These are phyloP conservation scores for Leccinum subtestaceum DNA, from an alignment of 768 basidiomycete species.

Conservation along the genomic window DNA sequence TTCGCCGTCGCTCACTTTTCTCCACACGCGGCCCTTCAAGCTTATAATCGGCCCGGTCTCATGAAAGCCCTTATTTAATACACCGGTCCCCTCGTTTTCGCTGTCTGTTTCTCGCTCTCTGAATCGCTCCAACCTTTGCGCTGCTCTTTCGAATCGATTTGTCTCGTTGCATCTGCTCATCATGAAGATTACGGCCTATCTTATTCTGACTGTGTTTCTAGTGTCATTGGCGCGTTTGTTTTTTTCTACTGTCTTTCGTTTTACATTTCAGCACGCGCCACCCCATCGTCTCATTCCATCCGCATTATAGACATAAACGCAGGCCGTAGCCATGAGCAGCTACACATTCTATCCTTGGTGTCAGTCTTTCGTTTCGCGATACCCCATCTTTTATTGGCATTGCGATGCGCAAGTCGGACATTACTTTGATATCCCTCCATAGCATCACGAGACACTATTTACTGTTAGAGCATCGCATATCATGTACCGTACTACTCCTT, in stretches of 20 bases:
- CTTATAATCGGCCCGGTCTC: constrained; percentile 17
- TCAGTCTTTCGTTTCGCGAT: constrained; percentile 54
- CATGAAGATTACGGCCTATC: constrained; percentile 42
- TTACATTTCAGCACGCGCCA: constrained; percentile 21
- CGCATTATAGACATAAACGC: constrained; percentile 41
- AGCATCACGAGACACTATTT: constrained; percentile 61
- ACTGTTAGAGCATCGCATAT: constrained; percentile 66
- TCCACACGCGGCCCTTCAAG: constrained; percentile 11
- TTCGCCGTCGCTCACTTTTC: constrained; percentile 10
- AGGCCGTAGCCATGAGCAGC: constrained; percentile 48
- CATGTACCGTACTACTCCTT: constrained; percentile 41
- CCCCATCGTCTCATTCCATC: constrained; percentile 27
- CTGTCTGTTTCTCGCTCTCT: constrained; percentile 31
- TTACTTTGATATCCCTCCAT: constrained; percentile 37
- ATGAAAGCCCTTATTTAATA: constrained; percentile 27
- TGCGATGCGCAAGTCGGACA: constrained; percentile 50
- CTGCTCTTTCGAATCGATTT: constrained; percentile 62
- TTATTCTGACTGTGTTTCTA: constrained; percentile 41
- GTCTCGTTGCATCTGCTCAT: constrained; percentile 56
- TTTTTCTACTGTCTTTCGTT: constrained; percentile 7
- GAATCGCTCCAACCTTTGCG: constrained; percentile 46
- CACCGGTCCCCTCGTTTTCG: constrained; percentile 18
- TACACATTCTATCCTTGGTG: constrained; percentile 36
- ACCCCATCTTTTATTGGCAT: constrained; percentile 42
- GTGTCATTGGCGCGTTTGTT: constrained; percentile 31